Percentiles rank a stretch among this genome's conserved stretches.
These are phyloP conservation scores for Neurospora sp. DNA, from an alignment of 495 filamentous ascomycete species.

Conservation along the genomic window DNA sequence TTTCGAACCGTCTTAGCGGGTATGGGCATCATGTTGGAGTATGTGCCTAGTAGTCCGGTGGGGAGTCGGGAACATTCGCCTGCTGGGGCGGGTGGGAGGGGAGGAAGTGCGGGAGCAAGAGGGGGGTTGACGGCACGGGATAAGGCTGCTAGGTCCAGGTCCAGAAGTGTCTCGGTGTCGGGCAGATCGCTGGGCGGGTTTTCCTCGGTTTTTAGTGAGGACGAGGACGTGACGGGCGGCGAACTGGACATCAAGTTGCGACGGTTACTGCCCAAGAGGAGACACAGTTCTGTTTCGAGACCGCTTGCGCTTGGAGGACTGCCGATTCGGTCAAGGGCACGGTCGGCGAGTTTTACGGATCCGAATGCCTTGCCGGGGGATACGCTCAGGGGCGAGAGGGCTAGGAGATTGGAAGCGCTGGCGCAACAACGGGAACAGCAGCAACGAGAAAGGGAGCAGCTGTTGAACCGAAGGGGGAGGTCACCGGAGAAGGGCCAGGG, in stretches of 20 bases:
- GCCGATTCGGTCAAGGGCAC: background rate
- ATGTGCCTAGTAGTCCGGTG: slow-evolving; percentile 13
- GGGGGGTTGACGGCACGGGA: background rate
- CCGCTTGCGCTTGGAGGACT: background rate
- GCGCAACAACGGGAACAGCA: background rate
- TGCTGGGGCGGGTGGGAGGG: background rate
- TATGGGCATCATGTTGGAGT: slow-evolving; percentile 22
- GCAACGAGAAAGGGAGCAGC: background rate
- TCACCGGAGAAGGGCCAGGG: background rate
- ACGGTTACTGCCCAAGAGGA: background rate
- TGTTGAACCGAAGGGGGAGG: background rate
- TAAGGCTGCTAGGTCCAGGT: background rate
- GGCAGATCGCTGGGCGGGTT: background rate
- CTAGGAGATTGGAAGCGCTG: background rate
- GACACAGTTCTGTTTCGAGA: background rate
- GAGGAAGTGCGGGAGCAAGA: background rate
- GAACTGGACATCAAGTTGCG: background rate
- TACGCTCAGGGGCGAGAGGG: background rate
- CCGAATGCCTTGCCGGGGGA: background rate
- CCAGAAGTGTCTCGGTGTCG: background rate
- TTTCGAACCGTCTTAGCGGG: slow-evolving; percentile 24
- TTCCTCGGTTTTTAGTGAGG: background rate
- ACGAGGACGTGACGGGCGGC: background rate
- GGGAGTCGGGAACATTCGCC: slow-evolving; percentile 5
- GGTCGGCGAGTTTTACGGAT: background rate